These are phyloP conservation scores for Boletus edulis DNA, from an alignment of 768 basidiomycete genomes.

Conservation along the genomic window DNA sequence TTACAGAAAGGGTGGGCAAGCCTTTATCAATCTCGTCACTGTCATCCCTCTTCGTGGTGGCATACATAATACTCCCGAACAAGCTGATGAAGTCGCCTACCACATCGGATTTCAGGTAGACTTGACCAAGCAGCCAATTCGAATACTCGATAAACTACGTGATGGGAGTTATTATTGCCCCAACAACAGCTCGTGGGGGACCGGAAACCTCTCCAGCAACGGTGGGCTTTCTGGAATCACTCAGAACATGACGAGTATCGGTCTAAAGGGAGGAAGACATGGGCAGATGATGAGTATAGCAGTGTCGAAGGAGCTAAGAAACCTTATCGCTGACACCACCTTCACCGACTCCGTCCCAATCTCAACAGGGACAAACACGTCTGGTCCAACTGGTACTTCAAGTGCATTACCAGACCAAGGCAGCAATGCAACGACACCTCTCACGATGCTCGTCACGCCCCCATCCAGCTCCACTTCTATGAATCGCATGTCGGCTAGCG, in stretches of 20 bases:
- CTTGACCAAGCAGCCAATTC: constrained; percentile 80
- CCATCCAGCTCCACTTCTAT: constrained; percentile 15
- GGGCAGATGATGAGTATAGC: constrained; percentile 32
- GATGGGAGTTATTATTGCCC: constrained; percentile 71
- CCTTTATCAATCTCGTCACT: constrained; percentile 91
- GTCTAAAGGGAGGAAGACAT: constrained; percentile 22
- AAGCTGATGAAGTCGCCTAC: constrained; percentile 72
- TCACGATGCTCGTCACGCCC: constrained; percentile 19
- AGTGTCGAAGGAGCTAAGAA: constrained; percentile 53
- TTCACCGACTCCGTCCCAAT: constrained; percentile 51
- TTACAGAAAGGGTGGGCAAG: constrained; percentile 77
- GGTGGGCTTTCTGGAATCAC: not conserved
- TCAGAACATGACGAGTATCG: constrained; percentile 20
- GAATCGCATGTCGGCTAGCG: constrained; percentile 9
- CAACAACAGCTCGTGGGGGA: constrained; percentile 44
- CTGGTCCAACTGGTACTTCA: constrained; percentile 23
- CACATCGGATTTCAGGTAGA: constrained; percentile 97
- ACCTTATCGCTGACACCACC: constrained; percentile 42
- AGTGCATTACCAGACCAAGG: constrained; percentile 11
- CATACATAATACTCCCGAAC: constrained; percentile 41
- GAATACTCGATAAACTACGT: constrained; percentile 73
- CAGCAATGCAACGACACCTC: constrained; percentile 10
- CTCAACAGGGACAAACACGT: constrained; percentile 37
- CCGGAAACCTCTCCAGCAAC: not conserved
- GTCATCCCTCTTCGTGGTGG: constrained; percentile 84